These are phyloP conservation scores for Penicillium cataractarum DNA, from an alignment of 495 filamentous ascomycete species.

Conservation along the genomic window DNA sequence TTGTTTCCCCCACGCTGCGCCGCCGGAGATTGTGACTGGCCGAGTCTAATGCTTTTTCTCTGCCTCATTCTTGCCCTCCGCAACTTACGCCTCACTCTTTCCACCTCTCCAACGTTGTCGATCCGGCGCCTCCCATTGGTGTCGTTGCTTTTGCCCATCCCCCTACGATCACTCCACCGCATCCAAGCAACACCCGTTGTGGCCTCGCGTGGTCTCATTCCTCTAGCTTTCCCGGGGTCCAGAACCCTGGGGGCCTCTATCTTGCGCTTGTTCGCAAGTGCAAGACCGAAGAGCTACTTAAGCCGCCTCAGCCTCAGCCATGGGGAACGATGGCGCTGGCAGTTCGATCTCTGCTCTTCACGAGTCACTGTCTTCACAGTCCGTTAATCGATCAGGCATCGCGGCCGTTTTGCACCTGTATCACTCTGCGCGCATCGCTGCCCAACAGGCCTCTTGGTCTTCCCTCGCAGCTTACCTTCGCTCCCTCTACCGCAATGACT, in stretches of 20 bases:
- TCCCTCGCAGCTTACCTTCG: conserved; percentile 28
- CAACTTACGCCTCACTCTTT: background rate
- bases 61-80: conserved; percentile 9
- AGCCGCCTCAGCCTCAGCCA: conserved; percentile 21
- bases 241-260: conserved; percentile 17
- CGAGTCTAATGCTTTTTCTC: conserved; percentile 27
- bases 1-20: conserved; percentile 40
- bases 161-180: background rate
- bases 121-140: conserved; percentile 35
- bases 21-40: conserved; percentile 37
- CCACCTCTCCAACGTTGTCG: conserved; percentile 28
- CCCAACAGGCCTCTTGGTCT: conserved; percentile 24
- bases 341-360: conserved; percentile 20
- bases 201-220: conserved; percentile 22
- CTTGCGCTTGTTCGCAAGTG: conserved; percentile 1
- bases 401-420: conserved; percentile 22
- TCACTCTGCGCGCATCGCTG: conserved; percentile 19
- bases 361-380: conserved; percentile 21
- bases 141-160: conserved; percentile 8
- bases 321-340: conserved; percentile 21
- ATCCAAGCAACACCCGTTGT: conserved; percentile 26
- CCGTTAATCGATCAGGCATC: conserved; percentile 14
- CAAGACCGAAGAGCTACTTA: conserved; percentile 11
- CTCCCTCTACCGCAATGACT: conserved; percentile 32
- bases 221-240: conserved; percentile 19